A percentile compares a stretch with the other conserved stretches of the same genome.
Evolutionary conservation across 345 rosid genomes (phyloP).

Genomic region (Aquilaria malaccensis): DNA sequence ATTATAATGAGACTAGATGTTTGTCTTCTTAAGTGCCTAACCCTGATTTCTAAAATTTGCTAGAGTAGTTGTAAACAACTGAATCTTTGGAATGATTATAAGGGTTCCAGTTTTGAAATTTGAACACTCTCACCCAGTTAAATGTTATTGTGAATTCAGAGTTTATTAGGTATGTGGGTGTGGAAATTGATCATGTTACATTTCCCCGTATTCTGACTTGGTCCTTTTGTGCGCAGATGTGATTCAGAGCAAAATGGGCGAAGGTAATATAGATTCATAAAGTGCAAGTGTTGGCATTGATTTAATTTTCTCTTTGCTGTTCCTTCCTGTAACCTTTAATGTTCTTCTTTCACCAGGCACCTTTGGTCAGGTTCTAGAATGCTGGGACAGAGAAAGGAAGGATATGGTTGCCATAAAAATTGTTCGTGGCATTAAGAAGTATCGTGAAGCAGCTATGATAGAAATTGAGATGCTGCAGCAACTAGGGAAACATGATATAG

Average conservation of each 20-base stretch:
- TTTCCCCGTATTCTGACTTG: constrained; percentile 7
- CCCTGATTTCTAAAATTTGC: no score
- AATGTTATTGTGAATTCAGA: no score
- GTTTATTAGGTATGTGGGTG: constrained; percentile 1
- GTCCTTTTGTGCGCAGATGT: constrained; percentile 47
- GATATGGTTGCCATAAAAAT: constrained; percentile 91
- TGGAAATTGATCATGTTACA: neutral
- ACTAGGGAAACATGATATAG: constrained; percentile 75
- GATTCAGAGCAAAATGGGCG: constrained; percentile 87
- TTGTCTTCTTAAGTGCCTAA: no score
- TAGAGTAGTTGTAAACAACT: no score
- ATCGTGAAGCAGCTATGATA: constrained; percentile 91
- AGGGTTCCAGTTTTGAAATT: no score
- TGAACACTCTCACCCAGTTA: no score
- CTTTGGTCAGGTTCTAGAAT: constrained; percentile 87
- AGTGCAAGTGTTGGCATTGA: no score
- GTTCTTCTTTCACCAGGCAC: constrained; percentile 39
- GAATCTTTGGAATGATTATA: no score
- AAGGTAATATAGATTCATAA: constrained; percentile 40
- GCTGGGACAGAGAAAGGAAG: constrained; percentile 83
- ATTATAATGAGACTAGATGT: constrained; percentile 3
- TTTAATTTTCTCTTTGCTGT: no score
- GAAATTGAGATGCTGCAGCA: constrained; percentile 82
- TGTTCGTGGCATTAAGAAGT: constrained; percentile 84
- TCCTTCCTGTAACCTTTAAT: constrained; percentile 1